Evolutionary conservation across 2,329 filamentous ascomycete genomes (phyloP), one percentile per base, ranked within the genome.

Genomic region (Aspergillus felis): DNA sequence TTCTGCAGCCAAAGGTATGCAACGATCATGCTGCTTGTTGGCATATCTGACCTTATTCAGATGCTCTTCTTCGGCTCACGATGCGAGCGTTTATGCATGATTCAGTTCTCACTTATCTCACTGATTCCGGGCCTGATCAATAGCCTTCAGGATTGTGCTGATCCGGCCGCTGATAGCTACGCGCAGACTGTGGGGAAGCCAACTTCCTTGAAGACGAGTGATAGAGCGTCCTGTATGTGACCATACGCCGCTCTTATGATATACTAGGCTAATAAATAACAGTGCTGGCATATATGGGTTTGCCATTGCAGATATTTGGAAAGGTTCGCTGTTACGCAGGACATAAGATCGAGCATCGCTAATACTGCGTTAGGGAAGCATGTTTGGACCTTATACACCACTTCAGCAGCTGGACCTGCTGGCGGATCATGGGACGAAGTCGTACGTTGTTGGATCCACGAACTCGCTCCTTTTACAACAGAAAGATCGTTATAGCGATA

Each of bases 1-100:
- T 99, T 61, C 80, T 99, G 61, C 93, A 99, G 74, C 93, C 92
- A 54, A 99, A 97, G 86, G 92, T 96, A 73, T 51, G 57, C 27
- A 7, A 17, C 52, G 12, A 48, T 25, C 54, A 49, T 51, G 20
- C 9, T 50, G 4, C 27, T 53, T 8, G 48, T 25, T 17, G 49
- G 57, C 20, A 57, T 10, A 46, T 54, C 62, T 68, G 35, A 69
- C 14, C 10, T 3, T 35, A 8, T 28, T 0, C 65, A 96, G 92
- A 97, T 97, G 89, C 87, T 99, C 54, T 97, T 99, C 79, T 99
- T 97, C 68, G 92, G 94, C 61, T 92, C 93, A n/a, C 87, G 92
- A 66, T 97, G 94, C 75, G 94, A 99, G 75, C 85, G 90, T 63
- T 79, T 99, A 65, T 99, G 94, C 83, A 96, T 97, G 90, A 92